phyloP scores from a whole-genome alignment of 2,329 filamentous ascomycete genomes.

The Coniochaeta sp. region DNA sequence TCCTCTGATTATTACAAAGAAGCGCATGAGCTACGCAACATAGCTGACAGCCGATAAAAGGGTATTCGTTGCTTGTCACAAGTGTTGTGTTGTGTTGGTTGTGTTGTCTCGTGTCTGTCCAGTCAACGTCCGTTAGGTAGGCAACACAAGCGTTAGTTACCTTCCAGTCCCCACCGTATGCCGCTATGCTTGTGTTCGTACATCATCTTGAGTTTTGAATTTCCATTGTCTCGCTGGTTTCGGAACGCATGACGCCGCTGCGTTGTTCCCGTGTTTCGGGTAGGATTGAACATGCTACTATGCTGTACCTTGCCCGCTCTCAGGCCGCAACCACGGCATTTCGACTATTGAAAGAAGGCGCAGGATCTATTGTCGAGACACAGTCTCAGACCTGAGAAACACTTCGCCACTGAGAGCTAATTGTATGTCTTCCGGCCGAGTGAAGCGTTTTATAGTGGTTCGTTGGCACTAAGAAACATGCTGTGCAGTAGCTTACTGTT shows the following conservation, averaged over 20 bases:
- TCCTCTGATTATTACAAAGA: not conserved
- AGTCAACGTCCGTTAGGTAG: not conserved
- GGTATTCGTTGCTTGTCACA: not conserved
- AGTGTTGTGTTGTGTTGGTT: not conserved
- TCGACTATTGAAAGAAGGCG: not conserved
- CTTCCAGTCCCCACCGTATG: not conserved
- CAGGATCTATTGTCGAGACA: not conserved
- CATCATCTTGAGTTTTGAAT: not conserved
- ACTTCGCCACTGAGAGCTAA: not conserved
- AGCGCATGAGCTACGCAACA: not conserved
- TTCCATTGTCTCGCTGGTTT: not conserved
- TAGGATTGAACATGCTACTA: too few species aligned
- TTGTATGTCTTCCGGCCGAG: not conserved
- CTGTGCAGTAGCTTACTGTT: not conserved
- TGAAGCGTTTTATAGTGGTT: not conserved
- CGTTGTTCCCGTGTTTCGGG: not conserved
- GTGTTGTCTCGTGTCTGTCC: not conserved
- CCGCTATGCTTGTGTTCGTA: not conserved
- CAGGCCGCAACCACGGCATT: not conserved
- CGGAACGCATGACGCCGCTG: not conserved
- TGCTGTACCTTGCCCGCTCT: not conserved
- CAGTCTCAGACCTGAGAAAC: not conserved
- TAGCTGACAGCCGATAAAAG: not conserved
- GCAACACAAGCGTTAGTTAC: not conserved
- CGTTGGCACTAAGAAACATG: not conserved